Evolutionary conservation across 1,284 basidiomycete species (phyloP).

Genomic region (Sporisorium sorghi): DNA sequence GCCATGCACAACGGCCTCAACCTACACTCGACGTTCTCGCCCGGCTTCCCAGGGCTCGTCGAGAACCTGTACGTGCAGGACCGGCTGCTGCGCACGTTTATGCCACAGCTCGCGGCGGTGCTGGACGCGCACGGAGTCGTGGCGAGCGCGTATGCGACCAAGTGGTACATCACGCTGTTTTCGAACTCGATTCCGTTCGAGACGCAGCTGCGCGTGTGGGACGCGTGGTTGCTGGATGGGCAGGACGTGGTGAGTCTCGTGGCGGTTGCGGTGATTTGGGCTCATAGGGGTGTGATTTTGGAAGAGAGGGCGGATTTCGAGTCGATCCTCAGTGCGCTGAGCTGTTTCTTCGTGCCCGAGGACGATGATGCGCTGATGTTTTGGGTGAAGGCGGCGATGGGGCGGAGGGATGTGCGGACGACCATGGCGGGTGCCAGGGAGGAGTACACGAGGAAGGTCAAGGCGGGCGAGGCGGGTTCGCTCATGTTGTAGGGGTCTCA

Average conservation of each 20-base stretch:
- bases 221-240: slow-evolving; percentile 89
- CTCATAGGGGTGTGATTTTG: slow-evolving; percentile 72
- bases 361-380: slow-evolving; percentile 62
- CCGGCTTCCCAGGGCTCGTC: slow-evolving; percentile 94
- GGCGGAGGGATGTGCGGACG: slow-evolving; percentile 28
- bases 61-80: slow-evolving; percentile 96
- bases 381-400: slow-evolving; percentile 54
- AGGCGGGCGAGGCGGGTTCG: slow-evolving; percentile 17
- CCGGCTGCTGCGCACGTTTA: slow-evolving; percentile 81
- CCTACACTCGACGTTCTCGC: slow-evolving; percentile 88
- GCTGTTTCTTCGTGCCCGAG: slow-evolving; percentile 58
- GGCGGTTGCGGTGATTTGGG: slow-evolving; percentile 88
- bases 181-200: slow-evolving; percentile 96
- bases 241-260: slow-evolving; percentile 86
- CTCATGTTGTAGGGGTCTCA: slow-evolving; percentile 21
- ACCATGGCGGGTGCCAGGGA: slow-evolving; percentile 25
- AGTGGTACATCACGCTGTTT: slow-evolving; percentile 96
- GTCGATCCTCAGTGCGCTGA: slow-evolving; percentile 52
- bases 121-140: slow-evolving; percentile 83
- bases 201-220: slow-evolving; percentile 93
- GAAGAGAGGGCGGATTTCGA: slow-evolving; percentile 48
- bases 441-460: slow-evolving; percentile 30
- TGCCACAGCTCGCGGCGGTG: slow-evolving; percentile 86
- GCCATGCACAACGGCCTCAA: slow-evolving; percentile 80
- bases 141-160: slow-evolving; percentile 93